Conservation (phyloP, 2,329 filamentous ascomycete species). For the Fusarium subglutinans region DNA sequence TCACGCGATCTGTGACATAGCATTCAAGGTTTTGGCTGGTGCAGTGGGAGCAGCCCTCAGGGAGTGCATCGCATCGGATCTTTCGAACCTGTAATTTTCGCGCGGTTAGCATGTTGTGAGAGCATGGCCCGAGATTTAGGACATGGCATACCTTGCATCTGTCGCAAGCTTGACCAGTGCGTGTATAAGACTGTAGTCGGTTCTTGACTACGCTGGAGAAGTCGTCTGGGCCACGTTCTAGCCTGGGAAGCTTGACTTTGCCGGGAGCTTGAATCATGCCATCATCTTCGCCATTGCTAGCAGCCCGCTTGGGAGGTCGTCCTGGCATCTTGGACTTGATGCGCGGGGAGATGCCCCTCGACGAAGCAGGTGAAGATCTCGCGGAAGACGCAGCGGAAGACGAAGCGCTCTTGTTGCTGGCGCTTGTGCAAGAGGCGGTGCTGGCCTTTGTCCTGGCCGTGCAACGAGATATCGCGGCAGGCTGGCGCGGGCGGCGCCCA, state of each 20-base stretch:
- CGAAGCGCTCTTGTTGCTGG: conserved; percentile 12
- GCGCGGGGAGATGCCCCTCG: conserved; percentile 32
- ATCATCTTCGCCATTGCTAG: conserved; percentile 46
- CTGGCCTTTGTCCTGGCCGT: conserved; percentile 24
- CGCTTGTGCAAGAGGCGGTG: conserved; percentile 18
- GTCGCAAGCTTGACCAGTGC: conserved; percentile 87
- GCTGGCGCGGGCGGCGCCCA: conserved; percentile 41
- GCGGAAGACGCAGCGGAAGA: conserved; percentile 18
- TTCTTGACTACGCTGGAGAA: conserved; percentile 67
- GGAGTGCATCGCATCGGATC: conserved; percentile 84
- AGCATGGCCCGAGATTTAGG: background rate
- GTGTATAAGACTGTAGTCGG: conserved; percentile 63
- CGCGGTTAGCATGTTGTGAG: conserved; percentile 10
- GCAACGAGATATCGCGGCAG: conserved; percentile 30
- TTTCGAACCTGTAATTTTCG: conserved; percentile 72
- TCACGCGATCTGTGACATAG: conserved; percentile 87
- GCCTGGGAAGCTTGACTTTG: conserved; percentile 60
- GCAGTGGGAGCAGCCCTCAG: conserved; percentile 85
- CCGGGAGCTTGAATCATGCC: conserved; percentile 36
- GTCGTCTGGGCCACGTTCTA: conserved; percentile 59
- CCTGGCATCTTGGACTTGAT: conserved; percentile 38
- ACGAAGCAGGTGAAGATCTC: conserved; percentile 24
- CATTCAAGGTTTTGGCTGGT: conserved; percentile 79
- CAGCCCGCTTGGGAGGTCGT: conserved; percentile 38
- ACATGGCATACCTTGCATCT: conserved; percentile 77